These are phyloP conservation scores for Fusarium scirpi DNA, from an alignment of 2,329 filamentous ascomycete species.

Conservation along the genomic window DNA sequence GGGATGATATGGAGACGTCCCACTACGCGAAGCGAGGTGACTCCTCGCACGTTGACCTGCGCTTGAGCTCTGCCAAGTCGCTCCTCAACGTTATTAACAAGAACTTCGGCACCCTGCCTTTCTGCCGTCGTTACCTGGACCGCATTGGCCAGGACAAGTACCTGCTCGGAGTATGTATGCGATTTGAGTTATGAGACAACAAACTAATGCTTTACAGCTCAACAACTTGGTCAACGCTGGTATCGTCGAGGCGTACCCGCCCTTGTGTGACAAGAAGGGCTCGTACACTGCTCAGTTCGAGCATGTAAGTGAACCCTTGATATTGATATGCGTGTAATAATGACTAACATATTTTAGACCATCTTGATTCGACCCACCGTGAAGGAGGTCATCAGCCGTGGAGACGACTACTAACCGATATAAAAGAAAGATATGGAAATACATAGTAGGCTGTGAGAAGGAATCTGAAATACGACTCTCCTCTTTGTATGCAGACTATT, in stretches of 20 bases:
- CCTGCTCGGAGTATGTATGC: constrained; percentile 77
- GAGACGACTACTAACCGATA: constrained; percentile 78
- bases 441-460: constrained; percentile 34
- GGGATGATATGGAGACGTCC: constrained; percentile 89
- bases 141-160: constrained; percentile 96
- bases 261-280: constrained; percentile 90
- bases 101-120: constrained; percentile 94
- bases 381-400: constrained; percentile 88
- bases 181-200: not conserved
- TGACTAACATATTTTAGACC: constrained; percentile 62
- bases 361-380: constrained; percentile 82
- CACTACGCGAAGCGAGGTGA: constrained; percentile 85
- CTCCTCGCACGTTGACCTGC: constrained; percentile 79
- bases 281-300: constrained; percentile 95
- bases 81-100: constrained; percentile 92
- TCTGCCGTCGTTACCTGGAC: constrained; percentile 90
- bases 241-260: constrained; percentile 91
- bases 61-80: constrained; percentile 84
- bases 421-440: not conserved
- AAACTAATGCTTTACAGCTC: constrained; percentile 63
- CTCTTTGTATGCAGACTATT: constrained; percentile 30
- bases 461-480: constrained; percentile 49
- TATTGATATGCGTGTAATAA: not conserved
- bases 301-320: constrained; percentile 73
- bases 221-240: constrained; percentile 86